Evolutionary conservation across 768 basidiomycete species (phyloP).

Genomic region (Serendipita indica): DNA sequence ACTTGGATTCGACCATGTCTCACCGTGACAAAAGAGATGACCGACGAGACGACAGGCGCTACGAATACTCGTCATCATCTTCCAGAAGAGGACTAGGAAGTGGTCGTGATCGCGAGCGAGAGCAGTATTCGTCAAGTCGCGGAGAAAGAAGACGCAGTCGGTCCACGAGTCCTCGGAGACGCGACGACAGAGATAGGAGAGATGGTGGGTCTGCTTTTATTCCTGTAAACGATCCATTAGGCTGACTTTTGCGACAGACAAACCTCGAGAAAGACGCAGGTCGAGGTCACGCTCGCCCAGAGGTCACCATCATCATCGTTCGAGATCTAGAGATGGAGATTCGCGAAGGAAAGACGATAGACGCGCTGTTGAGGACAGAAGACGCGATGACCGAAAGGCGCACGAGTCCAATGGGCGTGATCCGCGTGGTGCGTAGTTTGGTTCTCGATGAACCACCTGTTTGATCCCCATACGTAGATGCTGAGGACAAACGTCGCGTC

Average conservation of each 20-base stretch:
- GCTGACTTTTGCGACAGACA: constrained; percentile 17
- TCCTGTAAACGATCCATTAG: background rate
- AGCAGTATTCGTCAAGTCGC: constrained; percentile 22
- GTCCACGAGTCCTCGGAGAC: constrained; percentile 19
- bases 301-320: constrained; percentile 3
- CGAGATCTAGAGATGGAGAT: constrained; percentile 7
- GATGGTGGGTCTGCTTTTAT: background rate
- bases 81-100: constrained; percentile 31
- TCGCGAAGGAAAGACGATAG: constrained; percentile 12
- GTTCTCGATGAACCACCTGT: background rate
- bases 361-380: background rate
- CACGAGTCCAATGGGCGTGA: constrained; percentile 26
- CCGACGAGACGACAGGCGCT: constrained; percentile 46
- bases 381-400: constrained; percentile 16
- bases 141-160: constrained; percentile 30
- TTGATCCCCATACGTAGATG: constrained; percentile 20
- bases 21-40: constrained; percentile 15
- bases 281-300: constrained; percentile 15
- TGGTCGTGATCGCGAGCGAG: constrained; percentile 23
- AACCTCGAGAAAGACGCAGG: constrained; percentile 12
- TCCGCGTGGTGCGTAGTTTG: constrained; percentile 21
- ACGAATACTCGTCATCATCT: constrained; percentile 36
- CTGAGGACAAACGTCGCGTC: constrained; percentile 23
- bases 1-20: background rate
- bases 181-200: constrained; percentile 11